Evolutionary conservation across 495 filamentous ascomycete species (phyloP), one percentile per base, ranked within the genome.

Genomic region (Arthonia radiata): DNA sequence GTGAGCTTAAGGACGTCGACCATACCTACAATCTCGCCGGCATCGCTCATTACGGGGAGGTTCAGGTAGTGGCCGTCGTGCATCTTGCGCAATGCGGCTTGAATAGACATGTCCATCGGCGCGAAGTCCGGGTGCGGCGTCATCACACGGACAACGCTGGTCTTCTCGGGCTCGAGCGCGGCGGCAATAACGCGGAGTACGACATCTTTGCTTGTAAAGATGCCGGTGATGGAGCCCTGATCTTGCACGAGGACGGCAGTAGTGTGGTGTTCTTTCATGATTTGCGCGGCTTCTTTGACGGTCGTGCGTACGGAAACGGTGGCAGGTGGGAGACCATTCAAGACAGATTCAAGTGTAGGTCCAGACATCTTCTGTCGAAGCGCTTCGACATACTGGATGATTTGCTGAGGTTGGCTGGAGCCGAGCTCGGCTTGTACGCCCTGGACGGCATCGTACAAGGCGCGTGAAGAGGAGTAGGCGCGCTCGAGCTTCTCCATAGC

Each of bases 161-260:
- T 94, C 33, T 72, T 94, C 7, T 67, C 66, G 26, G 86, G 86
- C 46, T 97, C 86, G 30, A 97, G 61, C 6, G 86, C 89, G 15
- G 86, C 83, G 19, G 86, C 86, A 53, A 97, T 97, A 29, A 97
- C 86, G 48, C 86, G 80, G 28, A 97, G 64, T 29, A 97, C 86
- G 24, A 97, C 82, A 54, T 97, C 86, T 53, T 97, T 97, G 57
- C 86, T 94, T 26, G 86, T 97, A 49, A 97, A 97, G 41, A 97
- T 97, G 53, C 86, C 86, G 23, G 86, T 97, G 44, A 97, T 93
- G 8, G 76, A 77, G 23, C 83, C 80, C 49, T 90, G 79, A 44
- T 97, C 86, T 50, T 94, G 83, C 15, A 97, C 86, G 31, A 97
- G 55, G 26, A 97, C 68, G 16, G 86, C 86, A 21, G 86, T 97